Evolutionary conservation across 106 monocot genomes (phyloP), one percentile per base, ranked within the genome.

Genomic region (Hemerocallis citrina): DNA sequence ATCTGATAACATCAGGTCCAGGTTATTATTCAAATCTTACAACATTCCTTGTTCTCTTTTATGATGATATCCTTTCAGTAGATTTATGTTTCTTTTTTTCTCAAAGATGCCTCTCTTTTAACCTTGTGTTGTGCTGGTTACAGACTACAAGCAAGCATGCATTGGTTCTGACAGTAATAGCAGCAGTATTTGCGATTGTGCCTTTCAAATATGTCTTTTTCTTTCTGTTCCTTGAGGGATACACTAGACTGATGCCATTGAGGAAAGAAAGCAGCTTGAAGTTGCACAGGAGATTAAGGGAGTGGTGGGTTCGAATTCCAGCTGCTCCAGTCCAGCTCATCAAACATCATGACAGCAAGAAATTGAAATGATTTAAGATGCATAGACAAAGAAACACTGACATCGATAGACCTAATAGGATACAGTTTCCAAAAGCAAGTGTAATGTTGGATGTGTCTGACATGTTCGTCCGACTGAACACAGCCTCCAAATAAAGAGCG

Each of bases 251-350:
- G 58, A 98, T 98, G 92, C 96, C 96, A 7, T 11, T 82, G 43
- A 87, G 96, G 65, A 85, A 73, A 73, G 44, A 75, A 35, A 86
- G 70, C 64, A 83, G 73, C 7, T 79, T 75, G 65, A 91, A 77
- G 58, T 21, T 87, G 15, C 55, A 74, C 5, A 64, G 88, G 43
- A 62, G 96, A 52, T 22, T 92, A 34, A 88, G 70, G 56, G 96
- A 98, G 51, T 92, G 96, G 92, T 98, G 96, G 96, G 43, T 79
- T n/a, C 87, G 91, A 9, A 76, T 96, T 57, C 96, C 96, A 6
- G 96, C 96, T 0, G 96, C 96, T 43, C 91, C 96, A 24, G 90
- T 96, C 31, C 78, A 79, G 72, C 66, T 96, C 7, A 46, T 79
- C 33, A 71, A 34, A 35, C 61, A 54, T 16, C 72, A 74, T 31